These are phyloP conservation scores for Acephala macrosclerotiorum DNA, from an alignment of 2,329 filamentous ascomycete species.

Conservation along the genomic window DNA sequence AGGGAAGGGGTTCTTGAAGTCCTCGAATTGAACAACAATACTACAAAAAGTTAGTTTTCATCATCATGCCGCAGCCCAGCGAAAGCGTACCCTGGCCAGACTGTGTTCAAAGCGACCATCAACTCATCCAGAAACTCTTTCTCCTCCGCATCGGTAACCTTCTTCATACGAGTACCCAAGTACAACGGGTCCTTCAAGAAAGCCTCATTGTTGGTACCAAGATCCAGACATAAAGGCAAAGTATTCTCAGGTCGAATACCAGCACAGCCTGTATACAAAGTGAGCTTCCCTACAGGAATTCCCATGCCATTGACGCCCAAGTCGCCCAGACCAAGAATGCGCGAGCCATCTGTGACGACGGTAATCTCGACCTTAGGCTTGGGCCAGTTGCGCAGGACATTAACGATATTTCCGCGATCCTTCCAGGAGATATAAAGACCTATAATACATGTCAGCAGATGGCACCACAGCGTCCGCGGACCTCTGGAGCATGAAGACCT, in stretches of 20 bases:
- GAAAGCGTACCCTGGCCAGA: constrained; percentile 77
- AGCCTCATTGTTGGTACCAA: constrained; percentile 81
- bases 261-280: constrained; percentile 84
- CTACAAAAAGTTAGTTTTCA: constrained; percentile 60
- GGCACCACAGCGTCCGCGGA: background rate
- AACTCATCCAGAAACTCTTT: constrained; percentile 80
- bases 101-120: constrained; percentile 68
- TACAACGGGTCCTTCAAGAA: constrained; percentile 81
- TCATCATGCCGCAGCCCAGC: constrained; percentile 55
- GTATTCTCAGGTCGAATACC: constrained; percentile 83
- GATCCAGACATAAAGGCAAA: constrained; percentile 82
- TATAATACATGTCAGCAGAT: constrained; percentile 16
- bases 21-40: constrained; percentile 70
- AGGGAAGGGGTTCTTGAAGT: constrained; percentile 67
- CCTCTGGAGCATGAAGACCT: background rate
- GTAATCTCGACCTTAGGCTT: constrained; percentile 70
- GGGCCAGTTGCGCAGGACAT: constrained; percentile 75
- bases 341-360: constrained; percentile 58
- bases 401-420: constrained; percentile 70
- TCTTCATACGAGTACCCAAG: constrained; percentile 72
- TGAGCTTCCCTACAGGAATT: constrained; percentile 84
- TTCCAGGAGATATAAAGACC: constrained; percentile 73
- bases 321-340: constrained; percentile 81
- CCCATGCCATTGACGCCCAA: constrained; percentile 85
- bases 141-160: constrained; percentile 75